Evolutionary conservation across 2,329 filamentous ascomycete species (phyloP).

Genomic region (Gnomoniopsis sp.): DNA sequence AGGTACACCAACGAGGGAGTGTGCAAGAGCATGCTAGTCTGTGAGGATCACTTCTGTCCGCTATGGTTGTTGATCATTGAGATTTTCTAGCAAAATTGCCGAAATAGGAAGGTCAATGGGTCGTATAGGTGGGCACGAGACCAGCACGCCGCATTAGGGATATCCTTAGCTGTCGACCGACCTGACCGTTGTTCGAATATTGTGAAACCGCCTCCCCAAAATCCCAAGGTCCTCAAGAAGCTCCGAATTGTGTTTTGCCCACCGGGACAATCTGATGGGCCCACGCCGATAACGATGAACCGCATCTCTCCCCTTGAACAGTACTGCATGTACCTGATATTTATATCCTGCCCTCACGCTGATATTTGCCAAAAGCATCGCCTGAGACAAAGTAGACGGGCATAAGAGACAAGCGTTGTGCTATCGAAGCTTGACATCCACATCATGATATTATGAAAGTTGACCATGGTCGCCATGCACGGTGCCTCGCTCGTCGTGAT

Average conservation of each 20-base stretch:
- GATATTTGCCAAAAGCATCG: background rate
- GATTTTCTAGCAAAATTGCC: background rate
- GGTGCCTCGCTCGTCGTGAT: background rate
- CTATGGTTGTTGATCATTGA: background rate
- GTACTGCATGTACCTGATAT: no score
- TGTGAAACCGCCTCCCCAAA: background rate
- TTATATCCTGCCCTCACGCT: background rate
- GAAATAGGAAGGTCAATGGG: constrained; percentile 5
- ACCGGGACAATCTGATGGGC: no score
- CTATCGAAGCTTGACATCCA: background rate
- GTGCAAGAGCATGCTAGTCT: no score
- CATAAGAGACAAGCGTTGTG: background rate
- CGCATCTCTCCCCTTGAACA: background rate
- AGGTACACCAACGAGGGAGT: no score
- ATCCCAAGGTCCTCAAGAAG: background rate
- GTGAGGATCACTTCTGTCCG: no score
- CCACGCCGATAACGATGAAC: no score
- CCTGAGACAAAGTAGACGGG: background rate
- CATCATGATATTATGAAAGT: background rate
- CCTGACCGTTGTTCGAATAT: background rate
- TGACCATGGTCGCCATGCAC: background rate
- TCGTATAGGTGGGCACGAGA: constrained; percentile 1
- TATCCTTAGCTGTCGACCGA: background rate
- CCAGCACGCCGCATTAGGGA: constrained; percentile 4
- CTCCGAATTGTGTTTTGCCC: no score